Conservation (phyloP, 225 moss, liverwort and hornwort genomes). For the Rhytidiadelphus loreus region DNA sequence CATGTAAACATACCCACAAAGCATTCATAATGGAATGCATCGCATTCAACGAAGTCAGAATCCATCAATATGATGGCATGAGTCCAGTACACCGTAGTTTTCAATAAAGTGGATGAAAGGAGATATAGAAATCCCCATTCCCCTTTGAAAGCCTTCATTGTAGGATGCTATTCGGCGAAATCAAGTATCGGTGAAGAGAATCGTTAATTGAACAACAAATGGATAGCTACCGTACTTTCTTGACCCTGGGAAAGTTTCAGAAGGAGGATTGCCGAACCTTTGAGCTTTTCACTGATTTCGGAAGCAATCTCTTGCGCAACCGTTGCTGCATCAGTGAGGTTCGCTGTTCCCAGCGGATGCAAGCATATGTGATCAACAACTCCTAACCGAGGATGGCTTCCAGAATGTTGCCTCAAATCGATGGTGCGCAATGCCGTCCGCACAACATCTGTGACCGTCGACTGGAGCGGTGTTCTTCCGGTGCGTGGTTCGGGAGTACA, state of each 20-base stretch:
- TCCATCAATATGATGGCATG: background rate
- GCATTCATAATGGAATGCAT: background rate
- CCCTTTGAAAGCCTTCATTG: background rate
- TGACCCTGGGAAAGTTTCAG: background rate
- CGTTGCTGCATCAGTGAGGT: conserved; percentile 46
- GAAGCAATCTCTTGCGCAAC: conserved; percentile 62
- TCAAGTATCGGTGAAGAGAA: background rate
- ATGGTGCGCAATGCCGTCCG: conserved; percentile 51
- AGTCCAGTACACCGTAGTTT: no score
- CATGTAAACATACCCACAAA: background rate
- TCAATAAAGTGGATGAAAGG: no score
- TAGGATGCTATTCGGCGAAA: background rate
- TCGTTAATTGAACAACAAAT: background rate
- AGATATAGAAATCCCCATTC: background rate
- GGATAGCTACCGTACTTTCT: background rate
- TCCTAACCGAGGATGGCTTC: conserved; percentile 82
- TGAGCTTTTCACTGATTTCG: conserved; percentile 58
- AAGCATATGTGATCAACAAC: conserved; percentile 91
- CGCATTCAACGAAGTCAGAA: background rate
- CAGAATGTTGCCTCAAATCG: conserved; percentile 64
- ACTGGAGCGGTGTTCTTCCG: conserved; percentile 20
- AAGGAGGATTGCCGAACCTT: conserved; percentile 30
- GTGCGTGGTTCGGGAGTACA: background rate
- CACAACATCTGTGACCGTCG: conserved; percentile 54
- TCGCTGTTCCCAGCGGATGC: conserved; percentile 61